phyloP scores from a whole-genome alignment of 2,329 filamentous ascomycete species.

The Fusarium chlamydosporum region DNA sequence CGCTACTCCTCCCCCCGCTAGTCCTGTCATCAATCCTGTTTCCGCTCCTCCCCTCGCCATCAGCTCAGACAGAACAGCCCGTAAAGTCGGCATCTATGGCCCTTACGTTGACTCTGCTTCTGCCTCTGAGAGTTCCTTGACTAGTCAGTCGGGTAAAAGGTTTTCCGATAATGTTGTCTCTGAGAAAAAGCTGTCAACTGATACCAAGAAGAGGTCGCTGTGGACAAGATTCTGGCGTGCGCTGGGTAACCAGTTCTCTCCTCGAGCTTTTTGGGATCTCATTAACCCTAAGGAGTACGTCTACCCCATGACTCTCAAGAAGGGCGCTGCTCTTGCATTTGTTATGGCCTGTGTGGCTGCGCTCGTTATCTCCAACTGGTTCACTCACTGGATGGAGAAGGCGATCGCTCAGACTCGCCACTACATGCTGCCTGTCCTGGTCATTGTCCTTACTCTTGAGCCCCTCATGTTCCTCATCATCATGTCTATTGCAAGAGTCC shows the following conservation, averaged over 20 bases:
- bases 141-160: neutral
- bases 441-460: constrained; percentile 15
- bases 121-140: neutral
- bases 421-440: constrained; percentile 12
- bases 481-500: constrained; percentile 8
- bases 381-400: neutral
- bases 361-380: constrained; percentile 5
- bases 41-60: neutral
- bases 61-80: constrained; percentile 3
- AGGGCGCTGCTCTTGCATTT: constrained; percentile 6
- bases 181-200: fast-evolving
- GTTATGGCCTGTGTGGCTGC: constrained; percentile 5
- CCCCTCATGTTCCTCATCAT: constrained; percentile 26
- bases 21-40: neutral
- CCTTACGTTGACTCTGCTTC: neutral
- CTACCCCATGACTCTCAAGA: constrained; percentile 9
- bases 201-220: neutral
- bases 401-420: constrained; percentile 8
- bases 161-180: neutral
- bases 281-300: neutral
- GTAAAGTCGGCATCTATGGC: constrained; percentile 14
- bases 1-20: constrained; percentile 1
- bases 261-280: constrained; percentile 15
- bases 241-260: constrained; percentile 1
- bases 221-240: constrained; percentile 11